These are phyloP conservation scores for Cucurbita argyrosperma DNA, from an alignment of 306 rosid genomes.

Conservation along the genomic window DNA sequence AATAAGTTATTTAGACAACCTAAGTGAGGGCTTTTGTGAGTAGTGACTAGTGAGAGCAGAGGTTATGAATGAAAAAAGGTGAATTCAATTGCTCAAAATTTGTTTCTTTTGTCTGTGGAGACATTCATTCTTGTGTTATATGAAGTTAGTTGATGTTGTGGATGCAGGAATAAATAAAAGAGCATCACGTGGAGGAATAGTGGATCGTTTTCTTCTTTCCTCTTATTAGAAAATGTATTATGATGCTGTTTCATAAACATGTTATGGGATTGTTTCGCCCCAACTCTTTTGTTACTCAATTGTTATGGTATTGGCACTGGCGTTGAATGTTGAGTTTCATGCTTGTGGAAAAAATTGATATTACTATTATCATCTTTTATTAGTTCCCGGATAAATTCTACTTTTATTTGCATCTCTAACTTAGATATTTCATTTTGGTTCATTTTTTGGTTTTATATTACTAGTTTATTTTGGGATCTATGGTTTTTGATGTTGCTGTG, in stretches of 20 bases:
- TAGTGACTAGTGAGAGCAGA: background rate
- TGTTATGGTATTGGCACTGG: background rate
- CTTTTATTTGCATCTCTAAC: no score
- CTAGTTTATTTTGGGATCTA: no score
- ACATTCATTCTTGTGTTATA: background rate
- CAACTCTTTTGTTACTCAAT: background rate
- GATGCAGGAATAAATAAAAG: constrained; percentile 22
- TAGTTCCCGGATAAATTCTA: no score
- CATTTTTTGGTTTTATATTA: no score
- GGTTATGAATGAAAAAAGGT: background rate
- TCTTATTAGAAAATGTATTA: background rate
- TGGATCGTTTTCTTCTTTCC: background rate
- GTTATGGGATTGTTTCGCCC: background rate
- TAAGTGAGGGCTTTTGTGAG: background rate
- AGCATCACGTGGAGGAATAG: background rate
- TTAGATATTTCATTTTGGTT: no score
- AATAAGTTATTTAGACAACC: background rate
- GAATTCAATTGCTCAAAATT: background rate
- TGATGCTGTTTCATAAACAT: background rate
- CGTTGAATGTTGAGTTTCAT: background rate
- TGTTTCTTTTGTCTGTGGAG: background rate
- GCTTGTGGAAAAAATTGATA: background rate
- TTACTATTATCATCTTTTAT: no score
- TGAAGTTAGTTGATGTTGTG: background rate
- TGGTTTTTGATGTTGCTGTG: no score